phyloP scores from a whole-genome alignment of 768 basidiomycete species.

The Auricularia sp. region DNA sequence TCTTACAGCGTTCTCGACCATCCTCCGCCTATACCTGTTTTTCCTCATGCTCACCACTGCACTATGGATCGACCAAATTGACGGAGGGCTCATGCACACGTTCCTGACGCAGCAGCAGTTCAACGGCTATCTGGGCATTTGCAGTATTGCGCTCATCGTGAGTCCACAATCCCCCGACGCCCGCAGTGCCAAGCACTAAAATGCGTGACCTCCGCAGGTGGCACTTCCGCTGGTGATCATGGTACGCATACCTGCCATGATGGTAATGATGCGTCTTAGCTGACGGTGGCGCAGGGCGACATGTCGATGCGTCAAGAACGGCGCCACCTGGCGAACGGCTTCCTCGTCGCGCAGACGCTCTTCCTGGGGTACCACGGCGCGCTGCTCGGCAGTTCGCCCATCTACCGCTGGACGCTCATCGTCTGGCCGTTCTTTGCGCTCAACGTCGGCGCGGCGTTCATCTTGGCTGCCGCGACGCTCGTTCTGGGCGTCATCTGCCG shows the following conservation, averaged over 20 bases:
- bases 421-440: conserved; percentile 1
- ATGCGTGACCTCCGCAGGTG: not conserved
- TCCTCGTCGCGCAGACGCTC: not conserved
- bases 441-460: not conserved
- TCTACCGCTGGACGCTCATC: conserved; percentile 1
- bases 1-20: conserved; percentile 39
- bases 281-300: not conserved
- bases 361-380: not conserved
- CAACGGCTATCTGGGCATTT: conserved; percentile 1
- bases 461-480: conserved; percentile 24
- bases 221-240: not conserved
- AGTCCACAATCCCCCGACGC: not conserved
- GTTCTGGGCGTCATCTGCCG: conserved; percentile 39
- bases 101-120: not conserved
- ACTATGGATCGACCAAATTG: conserved; percentile 38
- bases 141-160: not conserved
- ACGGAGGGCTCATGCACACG: not conserved
- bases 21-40: conserved; percentile 39
- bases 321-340: not conserved
- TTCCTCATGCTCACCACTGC: conserved; percentile 37
- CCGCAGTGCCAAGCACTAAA: not conserved
- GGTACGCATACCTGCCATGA: not conserved
- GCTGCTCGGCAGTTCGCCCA: not conserved
- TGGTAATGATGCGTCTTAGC: not conserved
- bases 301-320: not conserved